These are phyloP conservation scores for Sordariomycetes sp. DNA, from an alignment of 2,329 filamentous ascomycete genomes.

Conservation along the genomic window DNA sequence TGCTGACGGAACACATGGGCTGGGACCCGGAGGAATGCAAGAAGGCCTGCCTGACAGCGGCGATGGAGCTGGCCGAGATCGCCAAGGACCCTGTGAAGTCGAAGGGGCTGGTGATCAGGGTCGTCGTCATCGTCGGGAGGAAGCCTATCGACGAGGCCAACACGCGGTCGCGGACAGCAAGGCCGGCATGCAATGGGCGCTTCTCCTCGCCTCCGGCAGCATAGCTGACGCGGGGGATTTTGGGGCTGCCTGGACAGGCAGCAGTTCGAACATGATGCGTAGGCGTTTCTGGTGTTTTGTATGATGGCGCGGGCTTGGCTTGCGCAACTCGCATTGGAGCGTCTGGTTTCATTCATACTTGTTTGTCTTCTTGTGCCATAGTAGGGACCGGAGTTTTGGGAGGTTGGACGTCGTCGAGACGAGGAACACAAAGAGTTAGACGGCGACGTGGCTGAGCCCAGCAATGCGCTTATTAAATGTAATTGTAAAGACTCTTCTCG, in stretches of 20 bases:
- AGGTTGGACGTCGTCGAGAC: too few relatives aligned
- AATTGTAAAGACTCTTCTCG: too few relatives aligned
- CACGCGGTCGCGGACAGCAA: background rate
- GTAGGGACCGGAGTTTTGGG: too few relatives aligned
- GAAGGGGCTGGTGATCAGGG: constrained; percentile 34
- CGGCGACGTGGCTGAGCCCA: too few relatives aligned
- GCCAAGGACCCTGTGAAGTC: constrained; percentile 34
- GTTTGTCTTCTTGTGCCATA: background rate
- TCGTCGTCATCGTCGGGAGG: constrained; percentile 38
- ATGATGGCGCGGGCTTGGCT: background rate
- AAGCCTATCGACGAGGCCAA: constrained; percentile 30
- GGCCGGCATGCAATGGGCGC: background rate
- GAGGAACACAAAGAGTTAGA: too few relatives aligned
- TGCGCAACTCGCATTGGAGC: background rate
- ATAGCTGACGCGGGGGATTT: too few relatives aligned
- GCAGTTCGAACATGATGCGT: background rate
- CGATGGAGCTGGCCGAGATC: constrained; percentile 36
- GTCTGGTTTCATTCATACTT: background rate
- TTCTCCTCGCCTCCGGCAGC: too few relatives aligned
- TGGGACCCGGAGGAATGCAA: constrained; percentile 42
- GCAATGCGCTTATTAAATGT: too few relatives aligned
- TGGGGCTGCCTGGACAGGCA: too few relatives aligned
- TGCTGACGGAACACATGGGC: constrained; percentile 41
- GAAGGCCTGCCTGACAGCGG: constrained; percentile 33
- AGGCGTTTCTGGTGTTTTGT: background rate